Conservation (phyloP, 148 eudicot species). For the Chenopodium formosanum region DNA sequence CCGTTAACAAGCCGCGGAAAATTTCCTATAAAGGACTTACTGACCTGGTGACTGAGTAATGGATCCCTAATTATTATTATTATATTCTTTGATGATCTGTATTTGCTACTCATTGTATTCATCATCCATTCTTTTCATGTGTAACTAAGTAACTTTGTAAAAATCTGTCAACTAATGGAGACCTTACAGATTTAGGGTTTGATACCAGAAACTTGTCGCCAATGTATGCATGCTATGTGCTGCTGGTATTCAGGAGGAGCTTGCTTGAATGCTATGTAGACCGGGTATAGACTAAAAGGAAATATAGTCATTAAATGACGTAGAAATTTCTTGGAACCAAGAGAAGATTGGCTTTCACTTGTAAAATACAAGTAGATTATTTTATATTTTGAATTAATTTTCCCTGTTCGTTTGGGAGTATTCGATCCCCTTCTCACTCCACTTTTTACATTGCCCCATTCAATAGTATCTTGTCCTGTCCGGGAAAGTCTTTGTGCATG, state of each 20-base stretch:
- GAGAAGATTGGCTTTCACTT: background rate
- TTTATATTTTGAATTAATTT: background rate
- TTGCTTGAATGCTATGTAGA: background rate
- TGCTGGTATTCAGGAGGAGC: too few relatives aligned
- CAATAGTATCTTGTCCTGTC: background rate
- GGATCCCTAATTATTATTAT: background rate
- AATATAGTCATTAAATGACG: too few relatives aligned
- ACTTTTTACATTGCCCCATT: background rate
- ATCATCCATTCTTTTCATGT: background rate
- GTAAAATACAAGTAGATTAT: too few relatives aligned
- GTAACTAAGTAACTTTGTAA: too few relatives aligned
- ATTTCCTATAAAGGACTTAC: conserved; percentile 89
- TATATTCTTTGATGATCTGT: conserved; percentile 19
- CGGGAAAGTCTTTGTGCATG: background rate
- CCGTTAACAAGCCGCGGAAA: conserved; percentile 92
- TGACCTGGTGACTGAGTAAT: conserved; percentile 96
- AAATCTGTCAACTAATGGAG: background rate
- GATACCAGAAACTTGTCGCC: too few relatives aligned
- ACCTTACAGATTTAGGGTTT: background rate
- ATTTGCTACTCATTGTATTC: background rate
- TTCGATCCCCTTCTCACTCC: background rate
- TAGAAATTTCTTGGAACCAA: background rate
- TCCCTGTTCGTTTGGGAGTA: background rate
- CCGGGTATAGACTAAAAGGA: background rate
- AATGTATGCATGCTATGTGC: too few relatives aligned